Percentiles rank a stretch among this genome's conserved stretches.
Conservation (phyloP, 2,329 filamentous ascomycete species). For the Macroventuria anomochaeta region DNA sequence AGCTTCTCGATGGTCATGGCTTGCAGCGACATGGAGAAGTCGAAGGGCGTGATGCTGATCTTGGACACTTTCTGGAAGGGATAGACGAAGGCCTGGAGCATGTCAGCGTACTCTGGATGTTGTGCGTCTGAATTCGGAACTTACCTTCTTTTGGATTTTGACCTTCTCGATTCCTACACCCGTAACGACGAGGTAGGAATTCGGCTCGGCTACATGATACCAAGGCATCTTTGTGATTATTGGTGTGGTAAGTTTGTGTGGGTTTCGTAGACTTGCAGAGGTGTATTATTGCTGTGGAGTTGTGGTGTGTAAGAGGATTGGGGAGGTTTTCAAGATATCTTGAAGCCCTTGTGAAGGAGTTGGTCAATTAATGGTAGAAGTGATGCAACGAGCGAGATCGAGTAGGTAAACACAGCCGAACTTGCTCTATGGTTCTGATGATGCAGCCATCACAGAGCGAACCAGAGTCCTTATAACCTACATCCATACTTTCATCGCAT, state of each 20-base stretch:
- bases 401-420: background rate
- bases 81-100: slow-evolving; percentile 42
- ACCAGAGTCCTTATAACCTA: background rate
- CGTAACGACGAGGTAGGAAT: slow-evolving; percentile 87
- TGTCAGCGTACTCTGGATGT: slow-evolving; percentile 39
- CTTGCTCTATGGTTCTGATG: background rate
- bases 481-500: background rate
- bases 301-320: background rate
- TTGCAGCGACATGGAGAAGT: slow-evolving; percentile 82
- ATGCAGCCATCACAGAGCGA: background rate
- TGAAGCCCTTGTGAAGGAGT: too few relatives aligned
- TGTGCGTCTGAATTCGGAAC: too few relatives aligned
- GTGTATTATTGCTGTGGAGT: background rate
- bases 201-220: slow-evolving; percentile 74
- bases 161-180: slow-evolving; percentile 77
- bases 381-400: background rate
- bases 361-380: background rate
- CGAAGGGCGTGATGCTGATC: slow-evolving; percentile 72
- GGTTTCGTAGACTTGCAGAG: background rate
- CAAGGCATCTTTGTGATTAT: slow-evolving; percentile 52
- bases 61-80: slow-evolving; percentile 51
- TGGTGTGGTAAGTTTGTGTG: background rate
- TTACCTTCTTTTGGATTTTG: slow-evolving; percentile 76
- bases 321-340: background rate
- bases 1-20: slow-evolving; percentile 92